A percentile compares a stretch with the other conserved stretches of the same genome.
These are phyloP conservation scores for Suillus luteus DNA, from an alignment of 768 basidiomycete genomes.

Conservation along the genomic window DNA sequence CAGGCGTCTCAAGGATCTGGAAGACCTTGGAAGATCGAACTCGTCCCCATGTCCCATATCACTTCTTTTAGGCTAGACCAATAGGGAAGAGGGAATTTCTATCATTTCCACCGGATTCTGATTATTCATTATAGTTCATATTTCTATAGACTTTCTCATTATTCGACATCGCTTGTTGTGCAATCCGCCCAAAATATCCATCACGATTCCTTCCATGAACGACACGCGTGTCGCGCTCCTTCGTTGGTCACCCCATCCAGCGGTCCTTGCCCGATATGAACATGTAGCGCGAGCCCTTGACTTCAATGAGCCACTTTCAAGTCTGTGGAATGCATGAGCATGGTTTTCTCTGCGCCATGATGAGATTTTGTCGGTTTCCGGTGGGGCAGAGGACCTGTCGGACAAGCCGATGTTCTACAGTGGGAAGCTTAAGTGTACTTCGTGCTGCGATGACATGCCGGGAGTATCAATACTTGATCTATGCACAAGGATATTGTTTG, in stretches of 20 bases:
- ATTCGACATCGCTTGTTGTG: not conserved
- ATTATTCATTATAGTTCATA: not conserved
- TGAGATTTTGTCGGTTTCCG: not conserved
- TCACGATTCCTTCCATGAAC: not conserved
- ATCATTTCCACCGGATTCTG: not conserved
- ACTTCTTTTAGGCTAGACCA: not conserved
- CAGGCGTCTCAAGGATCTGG: not conserved
- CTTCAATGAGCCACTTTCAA: constrained; percentile 3
- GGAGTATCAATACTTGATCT: not conserved
- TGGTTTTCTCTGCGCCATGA: not conserved
- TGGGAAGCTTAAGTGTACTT: not conserved
- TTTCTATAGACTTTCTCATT: not conserved
- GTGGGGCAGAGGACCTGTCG: not conserved
- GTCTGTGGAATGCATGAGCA: not conserved
- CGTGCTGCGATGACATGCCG: not conserved
- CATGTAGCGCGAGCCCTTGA: constrained; percentile 1
- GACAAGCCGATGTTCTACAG: not conserved
- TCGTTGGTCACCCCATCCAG: not conserved
- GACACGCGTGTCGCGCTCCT: not conserved
- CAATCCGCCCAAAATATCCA: too few species aligned
- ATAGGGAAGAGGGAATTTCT: not conserved
- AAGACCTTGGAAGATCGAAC: not conserved
- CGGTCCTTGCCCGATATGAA: not conserved
- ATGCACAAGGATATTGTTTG: constrained; percentile 2
- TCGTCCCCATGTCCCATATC: not conserved